Evolutionary conservation across 2,329 filamentous ascomycete species (phyloP).

Genomic region (Neoscytalidium dimidiatum): DNA sequence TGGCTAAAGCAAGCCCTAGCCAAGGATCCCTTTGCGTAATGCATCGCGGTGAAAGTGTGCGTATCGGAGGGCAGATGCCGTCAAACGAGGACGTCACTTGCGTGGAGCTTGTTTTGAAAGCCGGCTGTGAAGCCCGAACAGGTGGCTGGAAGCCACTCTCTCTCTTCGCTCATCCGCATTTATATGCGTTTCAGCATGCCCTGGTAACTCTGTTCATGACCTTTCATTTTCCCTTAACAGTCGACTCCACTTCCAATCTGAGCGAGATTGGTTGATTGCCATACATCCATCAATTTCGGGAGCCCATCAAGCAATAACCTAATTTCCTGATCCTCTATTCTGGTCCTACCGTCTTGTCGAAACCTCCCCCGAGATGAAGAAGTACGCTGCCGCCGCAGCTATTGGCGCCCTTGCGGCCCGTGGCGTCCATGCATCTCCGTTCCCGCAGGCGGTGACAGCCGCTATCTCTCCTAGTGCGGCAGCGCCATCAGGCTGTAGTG

Average conservation of each 20-base stretch:
- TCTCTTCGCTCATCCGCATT: not conserved
- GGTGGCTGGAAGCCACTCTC: not conserved
- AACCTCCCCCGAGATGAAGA: not conserved
- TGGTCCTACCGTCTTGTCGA: not conserved
- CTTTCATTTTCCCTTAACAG: not conserved
- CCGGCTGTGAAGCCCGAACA: not conserved
- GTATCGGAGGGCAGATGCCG: too few relatives aligned
- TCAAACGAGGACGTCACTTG: not conserved
- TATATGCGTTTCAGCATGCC: conserved; percentile 4
- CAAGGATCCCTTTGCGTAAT: not conserved
- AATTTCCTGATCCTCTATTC: too few relatives aligned
- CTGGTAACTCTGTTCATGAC: not conserved
- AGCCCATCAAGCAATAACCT: too few relatives aligned
- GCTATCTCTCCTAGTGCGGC: not conserved
- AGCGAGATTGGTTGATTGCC: not conserved
- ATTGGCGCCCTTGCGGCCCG: conserved; percentile 1
- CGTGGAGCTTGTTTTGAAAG: not conserved
- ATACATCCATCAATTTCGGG: not conserved
- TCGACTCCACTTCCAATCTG: not conserved
- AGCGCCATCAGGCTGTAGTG: not conserved
- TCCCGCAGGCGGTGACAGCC: conserved; percentile 1
- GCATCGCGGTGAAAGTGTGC: not conserved
- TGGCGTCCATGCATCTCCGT: conserved; percentile 2
- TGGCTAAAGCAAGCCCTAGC: not conserved
- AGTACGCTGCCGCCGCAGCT: not conserved